Base-by-base conservation (phyloP, 2,329 filamentous ascomycete species). In the Penicillium brasilianum region DNA sequence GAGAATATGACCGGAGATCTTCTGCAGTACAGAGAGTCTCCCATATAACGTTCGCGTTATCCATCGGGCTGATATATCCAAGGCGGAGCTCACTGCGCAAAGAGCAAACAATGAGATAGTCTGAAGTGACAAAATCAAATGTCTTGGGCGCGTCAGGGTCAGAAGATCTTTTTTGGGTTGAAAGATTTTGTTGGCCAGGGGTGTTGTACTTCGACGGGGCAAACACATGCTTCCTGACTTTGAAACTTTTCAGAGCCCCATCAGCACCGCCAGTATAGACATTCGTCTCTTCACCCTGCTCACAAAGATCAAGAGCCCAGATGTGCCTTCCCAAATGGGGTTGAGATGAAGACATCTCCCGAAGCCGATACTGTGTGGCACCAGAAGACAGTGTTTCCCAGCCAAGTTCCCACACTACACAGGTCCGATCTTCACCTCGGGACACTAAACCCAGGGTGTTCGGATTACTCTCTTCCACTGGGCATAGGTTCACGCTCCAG, bases 301-400 rank as follows among this genome's bases (percentile, higher is more conserved):
- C 60, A 22, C 60, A 70, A 55, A 78, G 61, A 13, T 85, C 86
- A 39, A 88, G 83, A 0, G 93, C 88, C 93, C 94, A 98, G 7
- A 98, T 88, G 72, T 97, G 93, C 76, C 97, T 99, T 7, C 95
- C 95, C 36, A 82, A 83, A 72, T 98, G 93, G 61, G 87, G 85
- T 2, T 85, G 82, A 53, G 87, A 84, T 8, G 84, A 86, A 1
- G 82, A 80, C 1, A 82, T 72, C 54, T 90, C 68, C 22, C 28
- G 68, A 41, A 77, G 63, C 2, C 64, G 58, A 51, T 72, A 74
- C 20, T 64, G 56, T 10, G 62, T 61, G 44, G 37, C 53, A 11
- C 66, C 56, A 2, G 37, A 51, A 4, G 50, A 52, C 14, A 66
- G 62, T 41, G 55, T 56, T 16, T 69, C 64, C 59, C n/a, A 88